Evolutionary conservation across 169 alveolate species (phyloP).

Genomic region (Babesia ovis): DNA sequence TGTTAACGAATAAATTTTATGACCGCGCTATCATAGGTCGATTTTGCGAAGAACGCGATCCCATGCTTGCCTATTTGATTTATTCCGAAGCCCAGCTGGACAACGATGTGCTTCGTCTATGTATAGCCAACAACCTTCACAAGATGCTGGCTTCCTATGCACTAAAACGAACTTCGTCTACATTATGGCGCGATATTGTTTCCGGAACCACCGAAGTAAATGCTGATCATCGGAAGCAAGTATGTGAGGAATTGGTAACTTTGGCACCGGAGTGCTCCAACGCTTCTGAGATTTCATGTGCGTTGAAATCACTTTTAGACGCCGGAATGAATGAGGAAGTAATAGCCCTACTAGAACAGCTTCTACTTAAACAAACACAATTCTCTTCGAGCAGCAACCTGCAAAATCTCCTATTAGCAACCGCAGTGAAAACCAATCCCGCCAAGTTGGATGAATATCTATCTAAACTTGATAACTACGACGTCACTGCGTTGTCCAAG

Average conservation of each 20-base stretch:
- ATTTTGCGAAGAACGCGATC: slow-evolving; percentile 99
- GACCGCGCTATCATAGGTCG: slow-evolving; percentile 96
- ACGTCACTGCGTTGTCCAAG: slow-evolving; percentile 54
- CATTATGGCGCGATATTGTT: slow-evolving; percentile 1
- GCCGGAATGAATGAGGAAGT: slow-evolving; percentile 95
- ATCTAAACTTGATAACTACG: slow-evolving; percentile 54
- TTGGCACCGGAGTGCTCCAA: slow-evolving; percentile 92
- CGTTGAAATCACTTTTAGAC: slow-evolving; percentile 98
- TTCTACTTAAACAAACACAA: slow-evolving; percentile 80
- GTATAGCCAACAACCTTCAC: slow-evolving; percentile 90
- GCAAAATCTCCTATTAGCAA: slow-evolving; percentile 75
- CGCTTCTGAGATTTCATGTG: slow-evolving; percentile 93
- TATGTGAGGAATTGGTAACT: slow-evolving; percentile 34
- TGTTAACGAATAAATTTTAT: slow-evolving; percentile 94
- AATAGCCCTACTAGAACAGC: slow-evolving; percentile 87
- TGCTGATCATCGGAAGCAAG: slow-evolving; percentile 5
- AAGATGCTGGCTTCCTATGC: slow-evolving; percentile 42
- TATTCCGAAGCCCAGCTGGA: slow-evolving; percentile 97
- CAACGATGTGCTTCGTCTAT: slow-evolving; percentile 95
- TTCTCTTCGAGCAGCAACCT: slow-evolving; percentile 95
- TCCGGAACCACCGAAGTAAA: neutral
- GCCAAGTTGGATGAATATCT: slow-evolving; percentile 85
- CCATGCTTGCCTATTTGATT: slow-evolving; percentile 98
- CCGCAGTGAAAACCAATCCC: slow-evolving; percentile 77
- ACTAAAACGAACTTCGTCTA: slow-evolving; percentile 27